These are phyloP conservation scores for Tricholomella constricta DNA, from an alignment of 768 basidiomycete species.

Conservation along the genomic window DNA sequence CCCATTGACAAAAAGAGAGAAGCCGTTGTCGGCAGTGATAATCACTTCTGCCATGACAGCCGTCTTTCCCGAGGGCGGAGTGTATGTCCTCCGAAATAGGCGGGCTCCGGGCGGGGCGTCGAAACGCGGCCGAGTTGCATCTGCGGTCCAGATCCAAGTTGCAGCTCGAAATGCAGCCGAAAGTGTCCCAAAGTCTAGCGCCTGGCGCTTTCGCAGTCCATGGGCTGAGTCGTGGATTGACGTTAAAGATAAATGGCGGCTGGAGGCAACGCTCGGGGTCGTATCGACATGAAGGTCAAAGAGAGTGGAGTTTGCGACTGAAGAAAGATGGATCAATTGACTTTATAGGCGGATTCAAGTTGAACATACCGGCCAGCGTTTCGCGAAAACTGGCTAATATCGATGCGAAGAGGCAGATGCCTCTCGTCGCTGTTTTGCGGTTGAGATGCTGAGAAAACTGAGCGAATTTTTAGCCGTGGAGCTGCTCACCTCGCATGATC, in stretches of 20 bases:
- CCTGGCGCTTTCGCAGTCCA: constrained; percentile 5
- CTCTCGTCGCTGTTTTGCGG: constrained; percentile 6
- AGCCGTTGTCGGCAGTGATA: constrained; percentile 15
- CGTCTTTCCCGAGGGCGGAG: constrained; percentile 11
- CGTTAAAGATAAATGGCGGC: constrained; percentile 4
- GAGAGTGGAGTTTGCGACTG: constrained; percentile 12
- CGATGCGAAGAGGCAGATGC: constrained; percentile 12
- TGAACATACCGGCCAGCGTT: constrained; percentile 14
- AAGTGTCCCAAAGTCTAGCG: constrained; percentile 5
- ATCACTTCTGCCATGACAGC: constrained; percentile 14
- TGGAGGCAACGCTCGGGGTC: constrained; percentile 2
- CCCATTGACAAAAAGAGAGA: constrained; percentile 13
- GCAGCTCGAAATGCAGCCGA: constrained; percentile 2
- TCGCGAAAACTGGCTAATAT: constrained; percentile 9
- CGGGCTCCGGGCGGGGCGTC: constrained; percentile 10
- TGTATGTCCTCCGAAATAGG: constrained; percentile 12
- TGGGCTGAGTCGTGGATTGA: neutral
- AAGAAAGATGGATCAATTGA: neutral
- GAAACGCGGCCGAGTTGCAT: constrained; percentile 2
- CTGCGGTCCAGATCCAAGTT: constrained; percentile 17
- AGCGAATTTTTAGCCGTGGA: too few relatives aligned
- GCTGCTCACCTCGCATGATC: constrained; percentile 11
- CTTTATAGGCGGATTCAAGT: neutral
- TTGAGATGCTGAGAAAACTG: neutral
- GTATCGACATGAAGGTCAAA: constrained; percentile 14